A percentile compares a stretch with the other conserved stretches of the same genome.
Conservation (phyloP, 192 early-diverging fungal species). For the Backusella westeae region DNA sequence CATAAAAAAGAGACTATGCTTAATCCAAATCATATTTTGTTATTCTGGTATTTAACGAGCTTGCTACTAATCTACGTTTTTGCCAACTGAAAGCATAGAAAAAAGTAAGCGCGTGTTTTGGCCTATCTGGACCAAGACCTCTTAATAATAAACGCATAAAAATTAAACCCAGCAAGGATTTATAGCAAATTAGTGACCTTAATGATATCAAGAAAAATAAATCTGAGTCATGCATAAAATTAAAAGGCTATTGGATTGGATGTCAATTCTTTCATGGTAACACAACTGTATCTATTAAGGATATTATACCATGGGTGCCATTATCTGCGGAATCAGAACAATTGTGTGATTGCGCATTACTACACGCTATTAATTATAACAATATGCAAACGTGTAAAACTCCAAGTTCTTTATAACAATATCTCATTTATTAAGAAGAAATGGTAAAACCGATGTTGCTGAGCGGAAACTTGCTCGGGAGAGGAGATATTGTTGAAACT, state of each 20-base stretch:
- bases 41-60: too few relatives aligned
- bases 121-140: neutral
- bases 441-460: neutral
- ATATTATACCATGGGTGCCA: neutral
- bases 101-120: too few relatives aligned
- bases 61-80: too few relatives aligned
- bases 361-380: neutral
- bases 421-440: neutral
- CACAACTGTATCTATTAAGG: neutral
- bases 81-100: neutral
- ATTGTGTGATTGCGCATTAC: neutral
- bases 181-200: neutral
- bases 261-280: neutral
- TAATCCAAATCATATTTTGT: neutral
- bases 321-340: neutral
- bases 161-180: neutral
- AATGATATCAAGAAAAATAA: neutral
- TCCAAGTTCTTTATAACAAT: neutral
- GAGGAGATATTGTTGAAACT: neutral
- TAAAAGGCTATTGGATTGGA: neutral
- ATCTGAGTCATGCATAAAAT: slow-evolving; percentile 2
- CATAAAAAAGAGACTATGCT: neutral
- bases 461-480: neutral
- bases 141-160: neutral
- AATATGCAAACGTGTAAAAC: neutral